Percentiles rank a stretch among this genome's conserved stretches.
Evolutionary conservation across 257 asterid species (phyloP).

Genomic region (Handroanthus guayacan): DNA sequence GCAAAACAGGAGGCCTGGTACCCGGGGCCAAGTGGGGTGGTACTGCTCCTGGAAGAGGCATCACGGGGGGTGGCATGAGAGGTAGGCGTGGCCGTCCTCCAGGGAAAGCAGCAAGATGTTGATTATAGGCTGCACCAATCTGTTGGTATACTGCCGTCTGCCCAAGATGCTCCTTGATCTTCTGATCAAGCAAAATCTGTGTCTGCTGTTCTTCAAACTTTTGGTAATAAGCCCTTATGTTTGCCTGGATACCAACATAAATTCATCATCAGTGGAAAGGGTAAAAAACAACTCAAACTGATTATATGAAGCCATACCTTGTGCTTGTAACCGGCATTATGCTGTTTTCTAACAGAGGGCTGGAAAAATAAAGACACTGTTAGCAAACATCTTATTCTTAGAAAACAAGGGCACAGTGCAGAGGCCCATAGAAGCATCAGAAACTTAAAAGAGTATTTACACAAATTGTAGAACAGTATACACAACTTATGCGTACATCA

Average conservation of each 20-base stretch:
- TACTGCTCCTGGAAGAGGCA: constrained; percentile 51
- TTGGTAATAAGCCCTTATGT: constrained; percentile 65
- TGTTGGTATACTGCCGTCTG: constrained; percentile 62
- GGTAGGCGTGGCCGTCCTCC: constrained; percentile 61
- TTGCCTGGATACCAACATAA: constrained; percentile 49
- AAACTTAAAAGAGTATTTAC: neutral
- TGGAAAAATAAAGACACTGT: constrained; percentile 37
- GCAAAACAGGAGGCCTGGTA: constrained; percentile 55
- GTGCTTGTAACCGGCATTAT: constrained; percentile 75
- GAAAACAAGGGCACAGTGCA: neutral
- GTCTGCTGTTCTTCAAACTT: constrained; percentile 74
- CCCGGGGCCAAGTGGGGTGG: constrained; percentile 53
- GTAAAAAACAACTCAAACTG: constrained; percentile 4
- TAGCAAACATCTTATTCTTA: neutral
- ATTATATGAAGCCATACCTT: constrained; percentile 49
- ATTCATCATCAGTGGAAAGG: neutral
- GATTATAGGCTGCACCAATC: constrained; percentile 68
- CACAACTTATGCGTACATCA: neutral
- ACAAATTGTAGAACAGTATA: neutral
- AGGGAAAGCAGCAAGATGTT: constrained; percentile 71
- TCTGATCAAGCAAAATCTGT: constrained; percentile 65
- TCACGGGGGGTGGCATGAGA: constrained; percentile 54
- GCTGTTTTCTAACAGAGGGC: constrained; percentile 81
- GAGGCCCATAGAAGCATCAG: constrained; percentile 7
- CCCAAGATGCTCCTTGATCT: constrained; percentile 72